Evolutionary conservation across 2,329 filamentous ascomycete genomes (phyloP), one percentile per base, ranked within the genome.

Genomic region (Colletotrichum tamarilloi): DNA sequence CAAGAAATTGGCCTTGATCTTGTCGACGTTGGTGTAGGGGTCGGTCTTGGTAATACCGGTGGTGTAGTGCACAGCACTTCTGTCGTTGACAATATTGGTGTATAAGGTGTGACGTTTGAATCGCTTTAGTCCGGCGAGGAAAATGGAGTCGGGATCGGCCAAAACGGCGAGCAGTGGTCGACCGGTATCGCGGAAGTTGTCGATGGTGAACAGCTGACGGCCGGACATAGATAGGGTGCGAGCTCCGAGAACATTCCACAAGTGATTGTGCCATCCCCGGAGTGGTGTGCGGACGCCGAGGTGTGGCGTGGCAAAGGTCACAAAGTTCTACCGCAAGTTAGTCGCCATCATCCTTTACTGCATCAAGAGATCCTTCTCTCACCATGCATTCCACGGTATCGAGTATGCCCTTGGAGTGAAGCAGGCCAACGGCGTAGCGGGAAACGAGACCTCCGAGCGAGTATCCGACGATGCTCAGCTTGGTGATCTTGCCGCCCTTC

Each of bases 381-480:
- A 93, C 91, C 83, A 96, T 90, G 76, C 96, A 96, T 79, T 95
- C 88, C 30, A 98, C 87, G 71, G 88, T 88, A 69, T 97, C 92
- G 69, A 98, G 91, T 71, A 94, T 87, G 9, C 95, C 95, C 78
- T 93, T 94, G 67, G 94, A 92, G 77, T 95, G 91, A 4, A 98
- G 87, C 78, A 98, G 84, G 0, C 96, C 96, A 69, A 98, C 89
- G 2, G 94, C 93, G 84, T 98, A 98, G 73, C 96, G 89, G 11
- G 94, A 92, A 5, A 98, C 91, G 7, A 98, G 86, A 0, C 96
- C 96, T 58, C 96, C 96, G 1, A 98, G 87, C 0, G 95, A 97
- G 82, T 98, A 98, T 52, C 96, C 96, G 56, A 96, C 89, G 53
- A 98, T 87, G 81, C 95, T 98, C 75, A 98, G 86, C 83, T 95